Evolutionary conservation across 1,284 basidiomycete species (phyloP), one percentile per base, ranked within the genome.

Genomic region (Ceratobasidium sp.): DNA sequence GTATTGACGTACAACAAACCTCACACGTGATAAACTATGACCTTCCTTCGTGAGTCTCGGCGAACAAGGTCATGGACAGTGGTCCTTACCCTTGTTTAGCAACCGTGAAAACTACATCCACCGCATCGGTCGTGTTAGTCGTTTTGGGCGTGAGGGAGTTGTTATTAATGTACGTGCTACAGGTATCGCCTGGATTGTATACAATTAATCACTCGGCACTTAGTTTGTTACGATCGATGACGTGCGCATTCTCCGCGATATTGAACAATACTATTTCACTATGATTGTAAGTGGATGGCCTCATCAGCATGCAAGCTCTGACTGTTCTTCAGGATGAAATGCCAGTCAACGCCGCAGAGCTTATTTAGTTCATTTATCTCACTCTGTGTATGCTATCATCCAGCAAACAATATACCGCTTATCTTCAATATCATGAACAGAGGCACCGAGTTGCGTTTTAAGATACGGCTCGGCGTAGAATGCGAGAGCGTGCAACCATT

Each of bases 1-100:
- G 97, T 74, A 96, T 99, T 76, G 97, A 99, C 77, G 95, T 99
- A 8, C 94, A 98, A 76, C 95, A 98, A 80, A 96, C 99, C 52
- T 97, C 95, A 42, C 82, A 98, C 70, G 96, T 98, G 75, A 98
- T 98, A 77, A 98, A 98, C 81, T 98, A 98, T 77, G 95, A 98
- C 77, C 83, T 98, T 69, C 95, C 93, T 70, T 89, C 91, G n/a
- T n/a, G n/a, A n/a, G n/a, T n/a, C n/a, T n/a, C n/a, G n/a, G n/a
- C n/a, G n/a, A n/a, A n/a, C n/a, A n/a, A n/a, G n/a, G n/a, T n/a
- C n/a, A n/a, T n/a, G n/a, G n/a, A n/a, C n/a, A n/a, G 19, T 41
- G 23, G n/a, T 14, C 33, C 46, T 42, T 53, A 23, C 33, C 11
- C 42, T 29, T 71, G 66, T 68, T 53, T 72, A 91, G 89, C 72